phyloP scores from a whole-genome alignment of 1,284 basidiomycete species.

The Puccinia horiana region DNA sequence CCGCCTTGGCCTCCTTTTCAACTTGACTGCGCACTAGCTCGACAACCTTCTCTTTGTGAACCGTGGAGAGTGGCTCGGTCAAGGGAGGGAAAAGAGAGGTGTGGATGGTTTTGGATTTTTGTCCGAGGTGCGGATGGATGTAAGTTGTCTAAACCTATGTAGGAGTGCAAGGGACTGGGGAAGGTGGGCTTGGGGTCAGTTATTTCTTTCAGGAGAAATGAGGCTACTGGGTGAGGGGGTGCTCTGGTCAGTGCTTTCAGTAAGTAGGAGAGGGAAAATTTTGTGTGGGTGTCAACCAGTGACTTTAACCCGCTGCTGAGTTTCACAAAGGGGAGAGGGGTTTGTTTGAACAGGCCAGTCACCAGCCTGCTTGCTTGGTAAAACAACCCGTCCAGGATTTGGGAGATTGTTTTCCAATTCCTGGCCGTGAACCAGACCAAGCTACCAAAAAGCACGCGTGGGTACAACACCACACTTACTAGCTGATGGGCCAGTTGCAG shows the following conservation, averaged over 20 bases:
- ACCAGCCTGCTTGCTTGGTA: background rate
- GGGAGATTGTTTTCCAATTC: background rate
- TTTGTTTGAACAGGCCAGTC: background rate
- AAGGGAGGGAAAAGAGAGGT: background rate
- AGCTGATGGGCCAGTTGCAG: background rate
- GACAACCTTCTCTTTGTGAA: background rate
- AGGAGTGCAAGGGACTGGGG: background rate
- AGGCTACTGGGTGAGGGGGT: background rate
- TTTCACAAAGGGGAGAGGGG: background rate
- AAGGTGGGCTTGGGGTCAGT: background rate
- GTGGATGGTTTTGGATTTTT: background rate
- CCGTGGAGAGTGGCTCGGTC: too few relatives aligned
- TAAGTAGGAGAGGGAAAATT: background rate
- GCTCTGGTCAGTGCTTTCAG: background rate
- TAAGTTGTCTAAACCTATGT: background rate
- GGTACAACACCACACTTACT: background rate
- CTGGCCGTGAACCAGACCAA: slow-evolving; percentile 18
- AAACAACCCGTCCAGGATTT: background rate
- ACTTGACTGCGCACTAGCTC: background rate
- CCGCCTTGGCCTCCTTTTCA: background rate
- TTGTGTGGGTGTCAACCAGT: background rate
- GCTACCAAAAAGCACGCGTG: slow-evolving; percentile 14
- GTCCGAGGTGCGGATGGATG: background rate
- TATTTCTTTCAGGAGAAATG: background rate
- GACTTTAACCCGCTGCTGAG: background rate